phyloP scores from a whole-genome alignment of 2,329 filamentous ascomycete species.

The Phialocephala sp. region DNA sequence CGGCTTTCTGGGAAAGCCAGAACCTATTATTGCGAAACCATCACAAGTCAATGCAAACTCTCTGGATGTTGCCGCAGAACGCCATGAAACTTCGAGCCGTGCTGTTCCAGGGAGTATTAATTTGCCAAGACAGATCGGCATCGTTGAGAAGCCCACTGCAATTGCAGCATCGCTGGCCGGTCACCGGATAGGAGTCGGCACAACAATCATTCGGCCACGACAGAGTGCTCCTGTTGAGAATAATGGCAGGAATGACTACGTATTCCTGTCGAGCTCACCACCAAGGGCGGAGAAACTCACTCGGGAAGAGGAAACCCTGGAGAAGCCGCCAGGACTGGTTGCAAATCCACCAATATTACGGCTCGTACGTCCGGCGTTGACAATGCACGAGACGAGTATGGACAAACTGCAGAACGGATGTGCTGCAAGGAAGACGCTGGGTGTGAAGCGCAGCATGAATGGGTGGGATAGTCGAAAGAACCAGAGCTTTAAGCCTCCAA shows the following conservation, averaged over 20 bases:
- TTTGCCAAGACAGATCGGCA: slow-evolving; percentile 4
- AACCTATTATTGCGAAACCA: slow-evolving; percentile 19
- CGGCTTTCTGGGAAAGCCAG: slow-evolving; percentile 37
- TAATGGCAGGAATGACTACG: slow-evolving; percentile 33
- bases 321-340: slow-evolving; percentile 22
- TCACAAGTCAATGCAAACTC: neutral
- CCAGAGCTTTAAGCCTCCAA: slow-evolving; percentile 39
- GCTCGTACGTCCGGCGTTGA: slow-evolving; percentile 32
- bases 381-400: slow-evolving; percentile 38
- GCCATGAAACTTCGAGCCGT: neutral
- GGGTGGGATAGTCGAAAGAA: slow-evolving; percentile 48
- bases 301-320: slow-evolving; percentile 19
- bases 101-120: neutral
- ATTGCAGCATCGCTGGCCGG: slow-evolving; percentile 33
- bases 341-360: slow-evolving; percentile 33
- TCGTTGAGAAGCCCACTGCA: slow-evolving; percentile 9
- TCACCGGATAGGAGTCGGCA: slow-evolving; percentile 32
- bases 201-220: slow-evolving; percentile 33
- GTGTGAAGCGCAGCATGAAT: slow-evolving; percentile 54
- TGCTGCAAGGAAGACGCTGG: slow-evolving; percentile 52
- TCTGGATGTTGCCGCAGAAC: neutral
- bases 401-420: slow-evolving; percentile 26
- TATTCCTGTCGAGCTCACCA: slow-evolving; percentile 43
- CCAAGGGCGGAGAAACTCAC: slow-evolving; percentile 27
- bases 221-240: slow-evolving; percentile 20